Base-by-base conservation (phyloP, 1,139 yeast genomes). In the Pichia cactophila region DNA sequence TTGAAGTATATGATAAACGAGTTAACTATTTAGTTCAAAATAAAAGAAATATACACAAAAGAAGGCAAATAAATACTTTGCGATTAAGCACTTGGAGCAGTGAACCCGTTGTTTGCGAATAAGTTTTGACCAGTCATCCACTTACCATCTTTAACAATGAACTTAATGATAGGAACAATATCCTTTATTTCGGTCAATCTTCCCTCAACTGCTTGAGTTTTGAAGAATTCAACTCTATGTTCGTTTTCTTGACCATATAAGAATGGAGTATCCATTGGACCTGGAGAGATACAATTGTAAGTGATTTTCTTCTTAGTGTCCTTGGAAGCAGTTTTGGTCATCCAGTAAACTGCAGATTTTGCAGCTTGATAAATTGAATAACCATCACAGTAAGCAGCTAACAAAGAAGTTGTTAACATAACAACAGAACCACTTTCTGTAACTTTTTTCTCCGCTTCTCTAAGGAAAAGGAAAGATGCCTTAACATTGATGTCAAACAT, bases 61-160 rank as follows among this genome's bases (percentile, higher is more conserved):
- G 31, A n/a, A 11, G 4, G 23, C 2, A 12, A 17, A 10, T 12
- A n/a, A 28, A 29, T 42, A 23, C 11, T 28, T 16, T 4, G 7
- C 3, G n/a, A 16, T 41, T 17, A 51, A 26, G 54, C 54, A 14
- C 48, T 45, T 39, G 63, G 77, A 44, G 86, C 83, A 54, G 85
- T 79, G 63, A 80, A 80, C 2, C 86, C 86, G 57, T 86, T 86
- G 50, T 74, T 72, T 51, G 83, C 81, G 58, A 71, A 81, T 53
- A 81, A 69, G 57, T 84, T 81, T 67, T 81, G 87, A 48, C 87
- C 87, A 44, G 81, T 80, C 62, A 81, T 75, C 86, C 86, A 82
- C 59, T 71, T 72, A 53, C 86, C 86, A 57, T 80, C 84, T 49
- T 82, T 76, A 29, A 72, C 83, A 63, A 81, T 70, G 62, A 81